These are phyloP conservation scores for Linderina pennispora DNA, from an alignment of 192 early-diverging fungal genomes.

Conservation along the genomic window DNA sequence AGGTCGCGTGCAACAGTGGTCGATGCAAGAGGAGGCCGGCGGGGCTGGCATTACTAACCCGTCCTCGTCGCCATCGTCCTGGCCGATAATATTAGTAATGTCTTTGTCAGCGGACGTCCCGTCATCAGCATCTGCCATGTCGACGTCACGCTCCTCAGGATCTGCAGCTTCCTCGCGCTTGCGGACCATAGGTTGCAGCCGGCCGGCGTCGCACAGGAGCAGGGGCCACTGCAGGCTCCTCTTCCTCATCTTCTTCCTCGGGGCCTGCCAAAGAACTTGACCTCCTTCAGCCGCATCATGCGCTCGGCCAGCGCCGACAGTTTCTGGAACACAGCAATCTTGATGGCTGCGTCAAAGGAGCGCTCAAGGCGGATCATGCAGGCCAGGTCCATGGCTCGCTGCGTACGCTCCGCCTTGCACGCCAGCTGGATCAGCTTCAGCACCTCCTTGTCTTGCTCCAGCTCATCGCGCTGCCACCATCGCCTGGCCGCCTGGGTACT, in stretches of 20 bases:
- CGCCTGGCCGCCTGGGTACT: constrained; percentile 28
- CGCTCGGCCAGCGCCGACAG: constrained; percentile 69
- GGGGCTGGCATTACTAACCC: too few species aligned
- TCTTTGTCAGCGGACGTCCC: not conserved
- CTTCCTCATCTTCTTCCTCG: constrained; percentile 8
- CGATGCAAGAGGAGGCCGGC: too few species aligned
- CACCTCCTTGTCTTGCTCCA: constrained; percentile 76
- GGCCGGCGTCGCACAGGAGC: not conserved
- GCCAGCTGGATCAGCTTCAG: constrained; percentile 77
- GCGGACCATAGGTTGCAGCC: not conserved
- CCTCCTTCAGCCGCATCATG: constrained; percentile 50
- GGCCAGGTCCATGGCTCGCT: constrained; percentile 77
- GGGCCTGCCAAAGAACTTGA: constrained; percentile 7
- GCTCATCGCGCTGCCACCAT: constrained; percentile 38
- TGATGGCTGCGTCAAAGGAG: constrained; percentile 77
- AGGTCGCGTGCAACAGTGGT: too few species aligned
- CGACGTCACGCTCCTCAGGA: not conserved
- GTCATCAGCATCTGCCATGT: too few species aligned
- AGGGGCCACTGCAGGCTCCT: not conserved
- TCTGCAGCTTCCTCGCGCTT: not conserved
- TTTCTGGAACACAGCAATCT: constrained; percentile 68
- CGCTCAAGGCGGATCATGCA: constrained; percentile 52
- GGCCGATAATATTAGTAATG: too few species aligned
- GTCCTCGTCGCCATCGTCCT: too few species aligned
- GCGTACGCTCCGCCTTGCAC: constrained; percentile 68